Evolutionary conservation across 495 filamentous ascomycete species (phyloP).

Genomic region (Penicillium bialowiezense): DNA sequence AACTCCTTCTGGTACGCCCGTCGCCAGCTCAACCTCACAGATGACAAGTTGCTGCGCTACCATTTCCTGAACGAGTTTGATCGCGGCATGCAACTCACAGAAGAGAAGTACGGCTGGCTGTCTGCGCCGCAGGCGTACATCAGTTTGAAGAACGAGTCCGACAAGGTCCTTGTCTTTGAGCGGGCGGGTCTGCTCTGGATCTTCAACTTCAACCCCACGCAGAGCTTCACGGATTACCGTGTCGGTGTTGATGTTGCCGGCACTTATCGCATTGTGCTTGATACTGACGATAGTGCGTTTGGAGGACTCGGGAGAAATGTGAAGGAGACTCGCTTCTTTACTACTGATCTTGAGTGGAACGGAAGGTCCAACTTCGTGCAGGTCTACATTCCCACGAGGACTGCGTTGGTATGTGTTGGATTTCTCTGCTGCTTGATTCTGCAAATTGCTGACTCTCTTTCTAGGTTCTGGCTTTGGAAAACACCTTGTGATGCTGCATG

Average conservation of each 20-base stretch:
- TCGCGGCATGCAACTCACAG: constrained; percentile 79
- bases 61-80: constrained; percentile 94
- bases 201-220: constrained; percentile 91
- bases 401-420: constrained; percentile 70
- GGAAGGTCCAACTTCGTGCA: constrained; percentile 83
- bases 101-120: constrained; percentile 91
- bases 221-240: constrained; percentile 89
- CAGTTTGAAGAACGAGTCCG: constrained; percentile 86
- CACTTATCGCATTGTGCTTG: constrained; percentile 85
- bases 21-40: constrained; percentile 88
- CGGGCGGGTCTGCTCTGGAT: constrained; percentile 85
- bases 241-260: constrained; percentile 81
- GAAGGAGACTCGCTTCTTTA: constrained; percentile 80
- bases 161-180: constrained; percentile 97
- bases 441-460: constrained; percentile 9
- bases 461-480: constrained; percentile 53
- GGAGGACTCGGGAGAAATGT: constrained; percentile 79
- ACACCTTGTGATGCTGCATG: constrained; percentile 35
- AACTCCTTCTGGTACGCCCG: constrained; percentile 98
- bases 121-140: constrained; percentile 85
- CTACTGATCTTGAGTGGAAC: constrained; percentile 87
- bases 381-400: constrained; percentile 83
- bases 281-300: constrained; percentile 72
- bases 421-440: neutral
- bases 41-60: constrained; percentile 84